These are phyloP conservation scores for Kalmanozyma brasiliensis DNA, from an alignment of 1,284 basidiomycete genomes.

Conservation along the genomic window DNA sequence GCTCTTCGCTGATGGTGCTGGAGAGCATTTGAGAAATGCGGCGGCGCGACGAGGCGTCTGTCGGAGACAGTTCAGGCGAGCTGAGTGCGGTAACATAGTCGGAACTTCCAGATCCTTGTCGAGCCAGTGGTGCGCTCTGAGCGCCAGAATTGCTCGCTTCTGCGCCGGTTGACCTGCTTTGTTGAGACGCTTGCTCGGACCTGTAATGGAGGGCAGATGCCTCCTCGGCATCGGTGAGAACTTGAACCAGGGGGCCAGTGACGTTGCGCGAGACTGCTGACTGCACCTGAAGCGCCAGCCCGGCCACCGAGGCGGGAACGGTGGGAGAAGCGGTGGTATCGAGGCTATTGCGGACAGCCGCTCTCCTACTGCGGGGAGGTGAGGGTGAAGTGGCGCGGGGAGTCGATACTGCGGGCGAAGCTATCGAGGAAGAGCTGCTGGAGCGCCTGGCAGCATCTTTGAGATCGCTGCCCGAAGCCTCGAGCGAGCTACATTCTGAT, in stretches of 20 bases:
- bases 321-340: constrained; percentile 8
- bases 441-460: constrained; percentile 8
- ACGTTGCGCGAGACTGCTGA: constrained; percentile 43
- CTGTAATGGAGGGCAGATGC: constrained; percentile 14
- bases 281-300: constrained; percentile 39
- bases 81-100: constrained; percentile 29
- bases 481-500: constrained; percentile 21
- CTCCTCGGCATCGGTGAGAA: constrained; percentile 34
- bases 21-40: constrained; percentile 7
- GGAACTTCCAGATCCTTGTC: constrained; percentile 16
- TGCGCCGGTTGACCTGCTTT: not conserved
- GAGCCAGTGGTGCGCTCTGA: constrained; percentile 3
- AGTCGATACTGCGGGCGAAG: constrained; percentile 34
- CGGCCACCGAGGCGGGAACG: constrained; percentile 30
- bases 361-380: constrained; percentile 6
- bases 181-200: not conserved
- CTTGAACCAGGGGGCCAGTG: constrained; percentile 43
- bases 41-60: constrained; percentile 1
- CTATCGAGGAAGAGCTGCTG: constrained; percentile 23
- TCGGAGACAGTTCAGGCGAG: constrained; percentile 21
- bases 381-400: constrained; percentile 33
- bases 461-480: constrained; percentile 7
- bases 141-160: constrained; percentile 2
- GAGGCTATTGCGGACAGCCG: constrained; percentile 14
- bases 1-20: constrained; percentile 18